phyloP scores from a whole-genome alignment of 148 eudicot genomes.

The Rheum nobile region DNA sequence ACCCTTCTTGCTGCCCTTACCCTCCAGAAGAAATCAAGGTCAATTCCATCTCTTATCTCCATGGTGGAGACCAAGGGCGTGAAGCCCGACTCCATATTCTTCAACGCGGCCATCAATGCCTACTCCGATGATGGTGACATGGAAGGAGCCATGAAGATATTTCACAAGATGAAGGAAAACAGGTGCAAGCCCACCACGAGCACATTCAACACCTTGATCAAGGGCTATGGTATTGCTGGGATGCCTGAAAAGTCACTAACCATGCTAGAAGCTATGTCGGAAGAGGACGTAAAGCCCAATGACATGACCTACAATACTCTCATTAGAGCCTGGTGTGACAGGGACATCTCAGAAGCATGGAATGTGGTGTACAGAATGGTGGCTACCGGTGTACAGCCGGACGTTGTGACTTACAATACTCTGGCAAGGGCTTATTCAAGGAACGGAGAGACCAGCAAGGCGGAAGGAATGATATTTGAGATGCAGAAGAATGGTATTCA shows the following conservation, averaged over 20 bases:
- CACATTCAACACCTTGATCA: conserved; percentile 76
- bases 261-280: conserved; percentile 53
- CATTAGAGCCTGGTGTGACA: conserved; percentile 71
- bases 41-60: conserved; percentile 57
- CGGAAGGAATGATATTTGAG: conserved; percentile 64
- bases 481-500: conserved; percentile 52
- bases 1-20: conserved; percentile 70
- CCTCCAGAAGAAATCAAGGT: conserved; percentile 48
- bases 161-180: conserved; percentile 58
- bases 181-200: conserved; percentile 79
- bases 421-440: conserved; percentile 63
- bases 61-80: conserved; percentile 55
- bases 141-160: conserved; percentile 61
- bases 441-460: conserved; percentile 57
- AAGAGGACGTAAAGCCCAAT: conserved; percentile 68
- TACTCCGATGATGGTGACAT: conserved; percentile 69
- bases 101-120: conserved; percentile 88
- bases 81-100: conserved; percentile 80
- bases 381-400: conserved; percentile 67
- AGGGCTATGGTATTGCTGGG: conserved; percentile 75
- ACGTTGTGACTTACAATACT: conserved; percentile 79
- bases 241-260: conserved; percentile 76
- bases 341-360: conserved; percentile 66
- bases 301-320: conserved; percentile 73
- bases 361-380: conserved; percentile 63